Evolutionary conservation across 2,329 filamentous ascomycete species (phyloP).

Genomic region (Emericellopsis cladophorae): DNA sequence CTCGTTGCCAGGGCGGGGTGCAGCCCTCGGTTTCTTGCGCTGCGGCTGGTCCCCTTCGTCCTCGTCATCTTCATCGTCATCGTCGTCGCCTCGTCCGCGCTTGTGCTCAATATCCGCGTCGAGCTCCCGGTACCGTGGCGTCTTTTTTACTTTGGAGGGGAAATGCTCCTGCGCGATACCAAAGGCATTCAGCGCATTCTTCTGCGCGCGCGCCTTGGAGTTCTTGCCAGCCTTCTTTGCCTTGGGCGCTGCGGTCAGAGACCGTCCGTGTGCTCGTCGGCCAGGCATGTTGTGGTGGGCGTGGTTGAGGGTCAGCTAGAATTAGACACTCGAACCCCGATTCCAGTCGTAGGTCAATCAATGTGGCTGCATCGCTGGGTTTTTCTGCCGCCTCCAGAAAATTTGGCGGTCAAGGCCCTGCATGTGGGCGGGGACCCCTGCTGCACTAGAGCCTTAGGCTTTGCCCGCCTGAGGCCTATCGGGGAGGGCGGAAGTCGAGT

Average conservation of each 20-base stretch:
- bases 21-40: constrained; percentile 28
- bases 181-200: constrained; percentile 43
- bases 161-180: constrained; percentile 42
- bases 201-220: constrained; percentile 34
- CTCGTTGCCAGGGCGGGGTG: constrained; percentile 33
- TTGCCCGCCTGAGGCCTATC: constrained; percentile 1
- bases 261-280: constrained; percentile 44
- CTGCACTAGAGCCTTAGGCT: neutral
- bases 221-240: constrained; percentile 13
- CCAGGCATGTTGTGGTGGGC: constrained; percentile 33
- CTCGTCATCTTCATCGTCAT: constrained; percentile 41
- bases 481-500: neutral
- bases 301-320: neutral
- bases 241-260: constrained; percentile 27
- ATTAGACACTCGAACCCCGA: no score
- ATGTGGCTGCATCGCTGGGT: constrained; percentile 1
- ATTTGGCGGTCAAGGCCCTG: constrained; percentile 14
- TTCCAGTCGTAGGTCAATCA: neutral
- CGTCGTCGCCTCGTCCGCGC: constrained; percentile 26
- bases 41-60: constrained; percentile 35
- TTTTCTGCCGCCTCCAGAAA: constrained; percentile 14
- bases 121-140: constrained; percentile 36
- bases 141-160: constrained; percentile 31
- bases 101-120: constrained; percentile 33
- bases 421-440: neutral